These are phyloP conservation scores for Hyphopichia wangnamkhiaoensis DNA, from an alignment of 1,139 yeast species.

Conservation along the genomic window DNA sequence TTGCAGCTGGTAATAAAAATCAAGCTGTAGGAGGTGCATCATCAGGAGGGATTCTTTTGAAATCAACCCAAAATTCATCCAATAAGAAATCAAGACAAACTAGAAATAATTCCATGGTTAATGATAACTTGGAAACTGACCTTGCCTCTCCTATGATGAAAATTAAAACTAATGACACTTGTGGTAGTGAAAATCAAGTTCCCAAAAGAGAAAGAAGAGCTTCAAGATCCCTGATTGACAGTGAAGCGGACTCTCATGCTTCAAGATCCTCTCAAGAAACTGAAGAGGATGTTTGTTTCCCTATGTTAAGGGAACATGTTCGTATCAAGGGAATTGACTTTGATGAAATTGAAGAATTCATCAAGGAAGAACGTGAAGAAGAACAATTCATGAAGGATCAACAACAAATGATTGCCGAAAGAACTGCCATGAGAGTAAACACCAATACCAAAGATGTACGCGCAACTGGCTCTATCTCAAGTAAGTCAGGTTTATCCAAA, in stretches of 20 bases:
- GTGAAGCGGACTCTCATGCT: conserved; percentile 70
- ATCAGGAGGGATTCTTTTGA: conserved; percentile 12
- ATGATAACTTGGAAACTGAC: conserved; percentile 27
- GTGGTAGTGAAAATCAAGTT: conserved; percentile 10
- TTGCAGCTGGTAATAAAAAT: conserved; percentile 3
- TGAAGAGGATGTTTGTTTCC: conserved; percentile 97
- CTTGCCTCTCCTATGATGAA: conserved; percentile 33
- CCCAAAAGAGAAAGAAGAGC: conserved; percentile 29
- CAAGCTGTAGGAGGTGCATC: conserved; percentile 5
- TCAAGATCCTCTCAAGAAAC: conserved; percentile 80
- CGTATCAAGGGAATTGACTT: conserved; percentile 75
- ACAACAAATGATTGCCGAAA: conserved; percentile 32
- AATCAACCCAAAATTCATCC: conserved; percentile 8
- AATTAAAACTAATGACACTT: conserved; percentile 35
- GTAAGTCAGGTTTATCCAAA: conserved; percentile 11
- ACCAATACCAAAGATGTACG: conserved; percentile 19
- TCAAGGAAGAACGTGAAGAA: conserved; percentile 50
- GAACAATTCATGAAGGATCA: conserved; percentile 27
- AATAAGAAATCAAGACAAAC: conserved; percentile 13
- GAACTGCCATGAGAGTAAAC: conserved; percentile 25
- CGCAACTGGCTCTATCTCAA: conserved; percentile 25
- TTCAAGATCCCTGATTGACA: conserved; percentile 46
- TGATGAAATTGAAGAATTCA: conserved; percentile 76
- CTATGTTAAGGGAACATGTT: conserved; percentile 75
- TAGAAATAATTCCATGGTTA: conserved; percentile 16